Evolutionary conservation across 2,329 filamentous ascomycete genomes (phyloP).

Genomic region (Penicillium hordei): DNA sequence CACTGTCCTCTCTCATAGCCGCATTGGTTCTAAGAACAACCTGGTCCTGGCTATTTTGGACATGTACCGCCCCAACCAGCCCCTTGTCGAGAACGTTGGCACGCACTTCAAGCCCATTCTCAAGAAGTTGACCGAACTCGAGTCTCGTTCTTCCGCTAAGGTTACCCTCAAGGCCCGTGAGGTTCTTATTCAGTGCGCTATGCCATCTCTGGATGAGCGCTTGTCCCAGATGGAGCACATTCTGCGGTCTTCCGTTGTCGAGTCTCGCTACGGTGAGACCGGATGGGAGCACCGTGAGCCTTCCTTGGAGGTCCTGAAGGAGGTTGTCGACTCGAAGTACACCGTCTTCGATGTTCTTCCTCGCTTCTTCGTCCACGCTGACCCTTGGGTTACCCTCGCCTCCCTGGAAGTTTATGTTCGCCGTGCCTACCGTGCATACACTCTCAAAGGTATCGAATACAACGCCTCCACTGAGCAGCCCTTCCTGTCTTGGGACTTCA

Average conservation of each 20-base stretch:
- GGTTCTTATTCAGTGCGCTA: conserved; percentile 92
- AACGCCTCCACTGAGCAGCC: conserved; percentile 69
- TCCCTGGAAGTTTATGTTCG: conserved; percentile 95
- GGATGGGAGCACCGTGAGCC: conserved; percentile 96
- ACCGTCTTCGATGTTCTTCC: conserved; percentile 96
- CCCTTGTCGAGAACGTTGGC: conserved; percentile 79
- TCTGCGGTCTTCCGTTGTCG: conserved; percentile 87
- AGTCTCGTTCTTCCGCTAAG: conserved; percentile 84
- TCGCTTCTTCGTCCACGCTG: conserved; percentile 90
- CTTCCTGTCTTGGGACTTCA: conserved; percentile 90
- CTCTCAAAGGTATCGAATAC: conserved; percentile 85
- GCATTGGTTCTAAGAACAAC: conserved; percentile 90
- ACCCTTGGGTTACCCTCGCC: conserved; percentile 90
- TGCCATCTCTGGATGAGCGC: conserved; percentile 94
- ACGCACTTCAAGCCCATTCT: conserved; percentile 83
- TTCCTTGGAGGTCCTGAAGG: conserved; percentile 85
- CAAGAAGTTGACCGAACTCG: conserved; percentile 84
- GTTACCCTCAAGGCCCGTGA: conserved; percentile 96
- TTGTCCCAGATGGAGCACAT: conserved; percentile 98
- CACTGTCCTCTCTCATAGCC: conserved; percentile 89
- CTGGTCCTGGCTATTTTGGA: conserved; percentile 88
- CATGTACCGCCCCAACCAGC: conserved; percentile 92
- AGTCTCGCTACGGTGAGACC: conserved; percentile 96
- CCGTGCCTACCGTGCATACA: conserved; percentile 94
- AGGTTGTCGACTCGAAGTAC: conserved; percentile 97